A percentile compares a stretch with the other conserved stretches of the same genome.
Conservation (phyloP, 768 basidiomycete genomes). For the Neoboletus magnificus region DNA sequence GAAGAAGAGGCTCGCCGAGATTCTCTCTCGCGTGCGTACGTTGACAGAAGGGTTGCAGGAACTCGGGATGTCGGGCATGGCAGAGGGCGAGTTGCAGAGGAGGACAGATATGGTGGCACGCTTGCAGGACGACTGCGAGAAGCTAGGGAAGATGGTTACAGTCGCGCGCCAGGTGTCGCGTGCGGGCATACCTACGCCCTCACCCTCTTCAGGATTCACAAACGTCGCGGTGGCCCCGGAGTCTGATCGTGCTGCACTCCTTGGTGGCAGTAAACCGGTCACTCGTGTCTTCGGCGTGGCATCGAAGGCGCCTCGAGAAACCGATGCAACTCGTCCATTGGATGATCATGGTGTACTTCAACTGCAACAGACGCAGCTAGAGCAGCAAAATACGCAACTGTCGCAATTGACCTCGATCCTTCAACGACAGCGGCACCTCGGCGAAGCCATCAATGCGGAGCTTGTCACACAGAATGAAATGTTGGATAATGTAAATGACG, state of each 20-base stretch:
- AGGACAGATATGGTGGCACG: slow-evolving; percentile 86
- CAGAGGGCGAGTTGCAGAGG: slow-evolving; percentile 88
- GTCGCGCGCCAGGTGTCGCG: slow-evolving; percentile 58
- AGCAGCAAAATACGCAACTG: slow-evolving; percentile 82
- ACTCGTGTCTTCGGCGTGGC: slow-evolving; percentile 78
- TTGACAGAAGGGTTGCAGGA: slow-evolving; percentile 68
- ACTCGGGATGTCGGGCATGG: slow-evolving; percentile 68
- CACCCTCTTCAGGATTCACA: slow-evolving; percentile 29
- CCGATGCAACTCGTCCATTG: slow-evolving; percentile 80
- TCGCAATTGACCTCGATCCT: slow-evolving; percentile 77
- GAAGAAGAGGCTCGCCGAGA: slow-evolving; percentile 77
- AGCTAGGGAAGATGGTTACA: slow-evolving; percentile 81
- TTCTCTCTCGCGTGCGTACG: slow-evolving; percentile 68
- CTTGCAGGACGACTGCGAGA: slow-evolving; percentile 88
- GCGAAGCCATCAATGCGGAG: slow-evolving; percentile 81
- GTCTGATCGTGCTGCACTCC: slow-evolving; percentile 62
- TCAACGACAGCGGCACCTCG: slow-evolving; percentile 80
- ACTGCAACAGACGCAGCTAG: slow-evolving; percentile 77
- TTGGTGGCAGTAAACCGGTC: slow-evolving; percentile 51
- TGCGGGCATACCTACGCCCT: slow-evolving; percentile 24
- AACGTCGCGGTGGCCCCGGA: slow-evolving; percentile 39
- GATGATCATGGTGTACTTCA: slow-evolving; percentile 79
- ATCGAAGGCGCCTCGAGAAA: slow-evolving; percentile 62
- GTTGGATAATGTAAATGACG: slow-evolving; percentile 71
- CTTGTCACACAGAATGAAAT: slow-evolving; percentile 81